A percentile compares a stretch with the other conserved stretches of the same genome.
phyloP scores from a whole-genome alignment of 2,329 filamentous ascomycete genomes.

The Verticillium nonalfalfae region DNA sequence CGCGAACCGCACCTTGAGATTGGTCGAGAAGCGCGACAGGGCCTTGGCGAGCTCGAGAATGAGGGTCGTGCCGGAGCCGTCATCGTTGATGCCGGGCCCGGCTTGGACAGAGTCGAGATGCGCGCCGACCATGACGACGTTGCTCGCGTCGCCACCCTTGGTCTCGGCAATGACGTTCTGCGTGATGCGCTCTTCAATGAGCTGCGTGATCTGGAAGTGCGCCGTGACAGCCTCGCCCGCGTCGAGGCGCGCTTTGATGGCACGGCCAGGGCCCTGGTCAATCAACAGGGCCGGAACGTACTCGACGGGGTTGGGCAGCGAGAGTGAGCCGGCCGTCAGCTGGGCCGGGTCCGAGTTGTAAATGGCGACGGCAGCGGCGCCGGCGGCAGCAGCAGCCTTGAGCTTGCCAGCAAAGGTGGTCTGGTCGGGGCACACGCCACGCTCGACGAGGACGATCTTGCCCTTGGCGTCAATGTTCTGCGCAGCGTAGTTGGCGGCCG shows the following conservation, averaged over 20 bases:
- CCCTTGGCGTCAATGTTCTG: constrained; percentile 16
- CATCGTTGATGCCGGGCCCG: constrained; percentile 39
- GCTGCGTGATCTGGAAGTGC: constrained; percentile 25
- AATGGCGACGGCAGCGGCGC: constrained; percentile 21
- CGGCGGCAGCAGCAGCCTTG: constrained; percentile 19
- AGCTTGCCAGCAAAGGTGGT: constrained; percentile 23
- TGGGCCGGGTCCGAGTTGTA: constrained; percentile 22
- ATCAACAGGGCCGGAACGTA: constrained; percentile 21
- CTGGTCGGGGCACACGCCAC: constrained; percentile 19
- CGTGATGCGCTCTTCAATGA: constrained; percentile 29
- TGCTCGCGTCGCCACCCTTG: constrained; percentile 32
- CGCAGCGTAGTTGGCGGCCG: constrained; percentile 15
- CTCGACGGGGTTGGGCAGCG: constrained; percentile 17
- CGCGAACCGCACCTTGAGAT: constrained; percentile 30
- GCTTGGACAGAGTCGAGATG: constrained; percentile 36
- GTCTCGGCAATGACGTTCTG: constrained; percentile 41
- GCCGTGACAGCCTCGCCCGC: constrained; percentile 25
- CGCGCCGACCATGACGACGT: constrained; percentile 33
- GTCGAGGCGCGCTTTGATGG: constrained; percentile 19
- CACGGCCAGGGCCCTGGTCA: constrained; percentile 19
- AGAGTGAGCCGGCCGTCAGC: constrained; percentile 21
- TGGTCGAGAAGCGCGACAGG: constrained; percentile 26
- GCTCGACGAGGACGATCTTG: constrained; percentile 24
- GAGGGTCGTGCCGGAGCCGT: constrained; percentile 33
- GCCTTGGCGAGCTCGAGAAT: constrained; percentile 33